Evolutionary conservation across 73 alveolate species (phyloP), one percentile per base, ranked within the genome.

Genomic region (Paramecium tetraurelia): DNA sequence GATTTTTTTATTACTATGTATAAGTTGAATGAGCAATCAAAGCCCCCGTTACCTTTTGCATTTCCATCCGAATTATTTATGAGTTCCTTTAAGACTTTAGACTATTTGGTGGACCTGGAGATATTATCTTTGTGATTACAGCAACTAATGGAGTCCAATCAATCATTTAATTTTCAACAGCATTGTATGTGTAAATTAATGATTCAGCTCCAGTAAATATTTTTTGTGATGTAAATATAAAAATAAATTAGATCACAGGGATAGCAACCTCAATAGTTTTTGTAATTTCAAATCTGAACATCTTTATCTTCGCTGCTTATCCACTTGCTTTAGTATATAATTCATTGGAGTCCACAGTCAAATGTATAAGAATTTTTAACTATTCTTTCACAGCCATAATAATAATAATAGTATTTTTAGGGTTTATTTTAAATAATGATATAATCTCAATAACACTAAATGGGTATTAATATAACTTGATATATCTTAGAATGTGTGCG

Each of bases 61-160:
- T 22, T 29, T 22, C 86, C 9, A 18, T 36, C 40, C 31, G 59
- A 29, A 70, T 70, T 22, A 33, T 70, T 10, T 29, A 29, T 2
- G 53, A 33, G 46, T 70, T 70, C 58, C 9, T 70, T 5, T 3
- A n/a, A 20, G 57, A 70, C 40, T 18, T 36, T 33, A 24, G 86
- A 14, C 46, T 76, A 38, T 76, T 76, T 43, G 89, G 89, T n/a
- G 46, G 41, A 7, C 89, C 89, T 7, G 89, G 89, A 40, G 89
- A 76, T 29, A 76, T 76, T 33, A 24, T 76, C 24, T 76, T 76
- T 41, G 48, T 76, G 29, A 38, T 76, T 24, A 41, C 89, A n/a
- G 22, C 14, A 16, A 24, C 89, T 12, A 38, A 76, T 76, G 70
- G 48, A 35, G 11, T 38, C 33, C 14, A 38, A 40, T 43, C 89